Evolutionary conservation across 1,284 basidiomycete genomes (phyloP), one percentile per base, ranked within the genome.

Genomic region (Marasmius oreades): DNA sequence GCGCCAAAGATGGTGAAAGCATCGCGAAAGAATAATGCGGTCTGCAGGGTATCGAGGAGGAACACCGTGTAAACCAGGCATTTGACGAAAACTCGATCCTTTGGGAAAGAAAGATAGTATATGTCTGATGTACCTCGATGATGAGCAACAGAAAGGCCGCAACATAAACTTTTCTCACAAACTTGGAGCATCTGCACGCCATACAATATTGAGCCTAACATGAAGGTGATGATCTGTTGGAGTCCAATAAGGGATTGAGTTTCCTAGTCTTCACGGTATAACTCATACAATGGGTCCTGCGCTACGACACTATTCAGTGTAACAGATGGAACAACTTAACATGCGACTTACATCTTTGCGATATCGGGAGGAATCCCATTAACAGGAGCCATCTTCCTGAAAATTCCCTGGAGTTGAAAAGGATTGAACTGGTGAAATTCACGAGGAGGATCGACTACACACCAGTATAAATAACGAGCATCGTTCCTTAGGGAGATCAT

Each of bases 31-130:
- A 50, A 46, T 16, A 57, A 16, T n/a, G 47, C 24, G 7, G 52
- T 48, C 24, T 57, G 56, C 22, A 53, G 33, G 20, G 52, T 48
- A 22, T 57, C 56, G 23, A 57, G 45, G 33, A 57, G 12, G 36
- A 53, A 54, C 5, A 57, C 46, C 11, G 33, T 11, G 24, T 53
- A 53, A 36, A 57, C 56, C 22, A 57, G 28, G 7, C 22, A 45
- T 31, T 54, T 53, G 16, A 52, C 46, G 28, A 48, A 33, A n/a
- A 18, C 2, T n/a, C 45, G 37, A 39, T 57, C 56, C 34, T 57
- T 54, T 14, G 56, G 56, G 18, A 57, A 57, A 14, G 56, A 46
- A 5, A 57, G 44, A 23, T 57, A 57, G 20, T 57, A 57, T 11
- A 54, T 23, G 47, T 57, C 56, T 57, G 36, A 10, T 16, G 20